Evolutionary conservation across 768 basidiomycete genomes (phyloP), one percentile per base, ranked within the genome.

Genomic region (Agaricus sinodeliciosus): DNA sequence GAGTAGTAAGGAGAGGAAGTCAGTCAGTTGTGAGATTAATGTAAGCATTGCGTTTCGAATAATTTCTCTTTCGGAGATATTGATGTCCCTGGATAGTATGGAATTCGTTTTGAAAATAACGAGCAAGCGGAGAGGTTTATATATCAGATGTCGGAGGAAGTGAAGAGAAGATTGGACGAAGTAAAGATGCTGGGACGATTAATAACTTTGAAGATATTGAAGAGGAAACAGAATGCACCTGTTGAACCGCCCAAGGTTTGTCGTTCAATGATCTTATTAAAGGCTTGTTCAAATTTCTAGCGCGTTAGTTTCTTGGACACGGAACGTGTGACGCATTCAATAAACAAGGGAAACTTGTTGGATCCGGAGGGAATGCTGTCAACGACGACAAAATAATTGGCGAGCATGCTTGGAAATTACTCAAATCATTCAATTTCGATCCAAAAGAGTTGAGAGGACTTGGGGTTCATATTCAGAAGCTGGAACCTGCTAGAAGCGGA

Each of bases 11-110:
- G 81, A 85, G 46, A 74, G 95, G 60, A 94, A 93, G 66, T 90
- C 87, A 5, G 92, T 99, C 16, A 92, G 89, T 9, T 94, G 90
- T 54, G 95, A 97, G 64, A 89, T 97, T 61, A 99, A 93, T 61
- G 94, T 94, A 59, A 63, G 91, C 31, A 15, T 15, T 15, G 37
- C 36, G 19, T 31, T 46, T 11, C 40, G 3, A 15, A 15, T 5
- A 39, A 16, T 9, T 2, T 19, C 28, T 41, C 15, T 27, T 31
- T 12, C 16, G 7, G 15, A 9, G 8, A 9, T 8, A 47, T 9
- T 47, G 31, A 28, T 36, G 44, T 45, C 13, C 13, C 12, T 41
- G 41, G 12, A 18, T 43, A 96, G 94, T 99, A 97, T 65, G 96
- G 93, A 0, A 96, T 99, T 51, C 84, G 96, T 3, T 98, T 98